Base-by-base conservation (phyloP, 306 rosid genomes). In the Ormosia emarginata region DNA sequence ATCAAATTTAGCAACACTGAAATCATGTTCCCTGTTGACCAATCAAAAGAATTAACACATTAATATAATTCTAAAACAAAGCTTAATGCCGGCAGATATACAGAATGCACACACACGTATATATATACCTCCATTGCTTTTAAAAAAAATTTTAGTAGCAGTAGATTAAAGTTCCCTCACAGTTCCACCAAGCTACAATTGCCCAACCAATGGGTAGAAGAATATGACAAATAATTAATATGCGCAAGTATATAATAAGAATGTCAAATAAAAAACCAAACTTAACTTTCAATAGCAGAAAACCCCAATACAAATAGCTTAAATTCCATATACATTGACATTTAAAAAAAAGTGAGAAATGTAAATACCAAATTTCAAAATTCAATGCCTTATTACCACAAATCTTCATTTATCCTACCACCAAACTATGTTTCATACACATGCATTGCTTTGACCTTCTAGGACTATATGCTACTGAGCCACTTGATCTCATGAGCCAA, bases 1-100 rank as follows among this genome's bases (percentile, higher is more conserved):
- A 79, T 93, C 99, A 78, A 96, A 96, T 71, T 87, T 87, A 55
- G 93, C 94, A 29, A 88, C 93, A 82, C 99, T 96, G 85, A 96
- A 96, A 86, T 96, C 99, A 59, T 92, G 89, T 67, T 85, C 87
- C 94, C 99, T 96, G 80, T 73, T 29, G 30, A 77, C 37, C 80
- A 82, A 43, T 68, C 39, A 79, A 37, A 70, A 49, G 43, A 82
- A 79, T 33, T 8, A 69, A 50, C 5, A 66, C 43, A 46, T n/a
- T 13, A 34, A 18, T 64, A 74, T 32, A 74, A 56, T 46, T 50
- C 14, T 3, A 43, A 62, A 81, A 52, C 44, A 71, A 75, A 74
- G 79, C 46, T 74, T 53, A 71, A 78, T 59, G 32, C 40, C 30
- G 12, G 24, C 14, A 80, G 40, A 47, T 18, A 29, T 32, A 8